These are phyloP conservation scores for Zymoseptoria crescenta DNA, from an alignment of 2,329 filamentous ascomycete genomes.

Conservation along the genomic window DNA sequence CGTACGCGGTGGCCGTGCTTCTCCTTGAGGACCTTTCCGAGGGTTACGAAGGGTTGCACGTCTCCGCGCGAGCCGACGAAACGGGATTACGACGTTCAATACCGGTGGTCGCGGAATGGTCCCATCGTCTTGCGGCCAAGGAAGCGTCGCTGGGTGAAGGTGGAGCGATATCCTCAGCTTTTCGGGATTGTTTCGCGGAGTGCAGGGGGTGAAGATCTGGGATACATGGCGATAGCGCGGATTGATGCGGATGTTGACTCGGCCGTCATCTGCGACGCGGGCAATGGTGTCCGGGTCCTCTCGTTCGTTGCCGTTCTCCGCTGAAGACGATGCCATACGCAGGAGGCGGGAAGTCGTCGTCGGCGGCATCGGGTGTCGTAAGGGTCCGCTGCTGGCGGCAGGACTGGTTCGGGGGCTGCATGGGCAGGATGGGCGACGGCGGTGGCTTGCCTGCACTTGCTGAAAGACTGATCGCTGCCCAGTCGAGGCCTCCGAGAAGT, in stretches of 20 bases:
- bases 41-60: constrained; percentile 44
- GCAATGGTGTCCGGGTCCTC: constrained; percentile 34
- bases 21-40: constrained; percentile 44
- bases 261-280: constrained; percentile 54
- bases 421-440: neutral
- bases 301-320: constrained; percentile 31
- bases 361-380: constrained; percentile 7
- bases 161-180: constrained; percentile 40
- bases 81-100: constrained; percentile 43
- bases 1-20: constrained; percentile 42
- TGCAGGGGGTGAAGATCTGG: constrained; percentile 58
- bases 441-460: neutral
- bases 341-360: constrained; percentile 31
- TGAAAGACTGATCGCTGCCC: too few relatives aligned
- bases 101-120: constrained; percentile 46
- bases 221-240: constrained; percentile 60
- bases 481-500: too few relatives aligned
- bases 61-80: constrained; percentile 44
- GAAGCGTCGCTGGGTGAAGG: constrained; percentile 58
- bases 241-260: constrained; percentile 72
- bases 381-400: constrained; percentile 8
- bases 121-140: constrained; percentile 56
- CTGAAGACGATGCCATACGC: constrained; percentile 33
- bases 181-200: constrained; percentile 49
- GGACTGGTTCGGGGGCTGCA: constrained; percentile 1